Base-by-base conservation (phyloP, 2,329 filamentous ascomycete species). In the Talaromyces sp. region DNA sequence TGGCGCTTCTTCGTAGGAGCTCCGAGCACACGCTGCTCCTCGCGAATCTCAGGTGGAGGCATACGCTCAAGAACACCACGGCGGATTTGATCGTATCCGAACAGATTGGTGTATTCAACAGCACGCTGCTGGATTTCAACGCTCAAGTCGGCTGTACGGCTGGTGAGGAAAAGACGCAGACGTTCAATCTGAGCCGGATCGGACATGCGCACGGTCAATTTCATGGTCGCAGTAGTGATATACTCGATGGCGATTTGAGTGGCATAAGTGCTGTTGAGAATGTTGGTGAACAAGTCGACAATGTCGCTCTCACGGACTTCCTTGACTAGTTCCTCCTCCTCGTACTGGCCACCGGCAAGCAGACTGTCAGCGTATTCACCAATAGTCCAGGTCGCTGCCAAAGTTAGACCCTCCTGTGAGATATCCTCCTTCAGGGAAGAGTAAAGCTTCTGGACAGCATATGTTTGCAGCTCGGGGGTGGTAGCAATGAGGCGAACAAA, bases 401-500 rank as follows among this genome's bases (percentile, higher is more conserved):
- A 83, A 8, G 91, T 97, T 58, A 99, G 77, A 59, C 91, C 95
- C 74, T 99, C 95, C 71, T 99, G 94, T 2, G 93, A 97, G 64
- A 99, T 97, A 65, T 99, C 94, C 61, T 96, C 94, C 72, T 94
- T 96, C 50, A 99, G 78, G 56, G 89, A 89, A 17, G 86, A 81
- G 71, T 97, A 99, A 6, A 99, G 80, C 73, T 97, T 99, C 69
- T 97, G 94, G 4, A 93, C 93, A 1, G 91, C 92, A 69, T 99
- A 99, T 0, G 92, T 96, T 73, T 99, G 94, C 35, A 97, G 80
- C 64, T 99, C 94, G 0, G 92, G 87, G 0, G 91, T 96, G 0
- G 93, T 97, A 13, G 94, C 94, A 59, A 99, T 93, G 2, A 99
- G 84, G 44, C 95, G 89, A 55, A 99, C 89, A 69, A 99, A 97